These are phyloP conservation scores for Ampelocalamus luodianensis DNA, from an alignment of 176 grass and related monocot species.

Conservation along the genomic window DNA sequence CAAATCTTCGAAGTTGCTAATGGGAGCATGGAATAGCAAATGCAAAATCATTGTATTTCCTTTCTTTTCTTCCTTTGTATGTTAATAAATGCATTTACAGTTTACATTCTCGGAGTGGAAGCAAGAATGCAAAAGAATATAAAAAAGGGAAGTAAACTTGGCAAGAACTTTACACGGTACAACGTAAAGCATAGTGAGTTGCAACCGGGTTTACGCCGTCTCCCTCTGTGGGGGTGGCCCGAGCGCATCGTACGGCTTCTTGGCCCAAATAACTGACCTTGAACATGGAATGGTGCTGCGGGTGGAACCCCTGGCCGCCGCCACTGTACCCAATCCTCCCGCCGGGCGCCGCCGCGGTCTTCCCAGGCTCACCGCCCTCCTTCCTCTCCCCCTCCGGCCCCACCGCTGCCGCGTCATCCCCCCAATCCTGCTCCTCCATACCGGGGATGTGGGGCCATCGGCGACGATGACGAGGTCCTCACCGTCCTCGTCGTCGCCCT, in stretches of 20 bases:
- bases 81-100: slow-evolving; percentile 62
- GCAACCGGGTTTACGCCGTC: slow-evolving; percentile 52
- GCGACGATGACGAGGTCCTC: slow-evolving; percentile 81
- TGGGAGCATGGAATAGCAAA: slow-evolving; percentile 29
- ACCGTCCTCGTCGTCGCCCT: slow-evolving; percentile 78
- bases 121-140: slow-evolving; percentile 35
- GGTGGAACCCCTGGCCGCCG: slow-evolving; percentile 71
- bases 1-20: slow-evolving; percentile 27
- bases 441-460: slow-evolving; percentile 71
- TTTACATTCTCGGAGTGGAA: slow-evolving; percentile 47
- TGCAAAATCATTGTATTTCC: slow-evolving; percentile 42
- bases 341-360: slow-evolving; percentile 29
- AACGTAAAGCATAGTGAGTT: slow-evolving; percentile 60
- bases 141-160: slow-evolving; percentile 47
- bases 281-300: slow-evolving; percentile 92
- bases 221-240: slow-evolving; percentile 61
- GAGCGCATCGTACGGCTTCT: slow-evolving; percentile 54
- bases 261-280: slow-evolving; percentile 85
- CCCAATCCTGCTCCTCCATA: slow-evolving; percentile 90
- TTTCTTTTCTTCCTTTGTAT: slow-evolving; percentile 47
- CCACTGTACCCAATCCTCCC: slow-evolving; percentile 78
- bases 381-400: slow-evolving; percentile 71
- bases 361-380: slow-evolving; percentile 65
- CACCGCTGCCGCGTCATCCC: slow-evolving; percentile 53
- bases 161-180: slow-evolving; percentile 57